Conservation (phyloP, 805 yeast genomes). For the Maudiozyma saulgeensis region DNA sequence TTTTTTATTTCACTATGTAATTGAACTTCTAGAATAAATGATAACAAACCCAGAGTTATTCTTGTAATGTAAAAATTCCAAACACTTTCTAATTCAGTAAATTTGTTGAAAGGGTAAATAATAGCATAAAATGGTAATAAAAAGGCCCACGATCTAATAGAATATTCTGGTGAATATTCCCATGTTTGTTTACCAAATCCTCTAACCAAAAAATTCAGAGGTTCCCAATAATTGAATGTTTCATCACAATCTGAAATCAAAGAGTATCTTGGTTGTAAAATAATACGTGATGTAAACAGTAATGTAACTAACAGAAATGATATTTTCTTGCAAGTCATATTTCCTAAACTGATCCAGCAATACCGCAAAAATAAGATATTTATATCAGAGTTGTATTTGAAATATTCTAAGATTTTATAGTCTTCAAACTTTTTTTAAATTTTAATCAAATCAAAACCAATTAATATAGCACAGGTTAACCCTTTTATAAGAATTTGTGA, state of each 20-base stretch:
- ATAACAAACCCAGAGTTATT: conserved; percentile 17
- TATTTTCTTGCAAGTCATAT: background rate
- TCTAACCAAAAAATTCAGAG: conserved; percentile 65
- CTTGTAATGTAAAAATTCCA: conserved; percentile 22
- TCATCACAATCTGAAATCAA: conserved; percentile 91
- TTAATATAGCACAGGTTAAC: too few relatives aligned
- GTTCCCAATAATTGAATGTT: conserved; percentile 90
- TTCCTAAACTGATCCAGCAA: background rate
- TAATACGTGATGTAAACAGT: conserved; percentile 23
- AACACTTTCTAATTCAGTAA: conserved; percentile 22
- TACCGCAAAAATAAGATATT: background rate
- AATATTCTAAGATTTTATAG: too few relatives aligned
- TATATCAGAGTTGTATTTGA: too few relatives aligned
- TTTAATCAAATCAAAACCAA: too few relatives aligned
- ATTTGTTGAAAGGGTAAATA: conserved; percentile 17
- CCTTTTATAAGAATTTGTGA: too few relatives aligned
- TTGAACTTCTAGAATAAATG: conserved; percentile 38
- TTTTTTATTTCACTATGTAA: conserved; percentile 16
- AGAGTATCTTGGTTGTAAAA: conserved; percentile 36
- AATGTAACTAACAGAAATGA: conserved; percentile 10
- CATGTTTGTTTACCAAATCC: conserved; percentile 90
- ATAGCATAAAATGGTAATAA: conserved; percentile 37
- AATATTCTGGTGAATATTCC: conserved; percentile 89
- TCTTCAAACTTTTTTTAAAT: too few relatives aligned
- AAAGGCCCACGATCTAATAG: conserved; percentile 81